Base-by-base conservation (phyloP, 2,329 filamentous ascomycete species). In the Onygenales sp. region DNA sequence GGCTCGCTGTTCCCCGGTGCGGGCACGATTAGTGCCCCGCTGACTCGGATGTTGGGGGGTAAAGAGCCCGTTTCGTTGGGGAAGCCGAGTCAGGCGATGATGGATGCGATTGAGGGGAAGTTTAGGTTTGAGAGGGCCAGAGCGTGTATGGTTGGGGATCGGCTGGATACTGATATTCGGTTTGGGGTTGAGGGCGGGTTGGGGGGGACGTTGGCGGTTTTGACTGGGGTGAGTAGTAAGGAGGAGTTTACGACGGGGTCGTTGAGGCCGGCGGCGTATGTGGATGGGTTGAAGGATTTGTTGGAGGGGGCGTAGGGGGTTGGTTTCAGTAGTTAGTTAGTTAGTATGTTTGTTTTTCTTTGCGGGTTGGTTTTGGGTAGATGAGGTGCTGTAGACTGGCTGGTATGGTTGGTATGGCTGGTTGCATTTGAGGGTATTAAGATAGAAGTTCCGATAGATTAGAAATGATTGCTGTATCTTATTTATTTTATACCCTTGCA, bases 31-130 rank as follows among this genome's bases (percentile, higher is more conserved):
- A 84, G 85, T 49, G 83, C 88, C 31, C 89, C 90, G 2, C 72
- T 98, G 55, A 77, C 85, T 52, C 86, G 86, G 67, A 89, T 89
- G 77, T 76, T 80, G 3, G 73, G 68, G 14, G 78, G 78, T 2
- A 72, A 81, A 66, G 78, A 86, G 63, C 92, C 93, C 0, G 72
- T 89, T 35, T 84, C 88, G 2, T 74, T 97, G 42, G 93, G 93
- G 0, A 98, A 98, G 74, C 93, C 93, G 2, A 95, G 89, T 67
- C 90, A 95, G 75, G 92, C 92, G 3, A 98, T 98, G 93, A 95
- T 98, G 92, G 92, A 97, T 69, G 90, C 93, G 2, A 87, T 98
- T 54, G 92, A 97, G 75, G 92, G 92, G 55, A 95, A 95, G 71
- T 96, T 97, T 70, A 79, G 87, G 60, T 86, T 98, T 52, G 85